Conservation (phyloP, 140 eudicot species). For the Ambrosia hybrid region DNA sequence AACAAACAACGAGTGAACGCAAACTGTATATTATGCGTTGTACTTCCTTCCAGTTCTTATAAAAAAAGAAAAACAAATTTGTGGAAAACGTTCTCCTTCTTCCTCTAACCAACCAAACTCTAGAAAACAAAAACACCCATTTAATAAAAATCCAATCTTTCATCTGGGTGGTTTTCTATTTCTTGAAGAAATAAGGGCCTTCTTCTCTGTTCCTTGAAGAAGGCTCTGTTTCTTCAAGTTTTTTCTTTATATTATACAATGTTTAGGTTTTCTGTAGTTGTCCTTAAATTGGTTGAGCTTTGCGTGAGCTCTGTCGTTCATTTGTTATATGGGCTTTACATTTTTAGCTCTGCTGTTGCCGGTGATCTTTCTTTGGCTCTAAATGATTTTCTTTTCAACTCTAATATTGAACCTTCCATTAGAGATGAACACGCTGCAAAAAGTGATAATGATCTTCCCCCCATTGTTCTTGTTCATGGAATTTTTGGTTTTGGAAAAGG, state of each 20-base stretch:
- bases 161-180: conserved; percentile 16
- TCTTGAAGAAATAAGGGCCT: conserved; percentile 42
- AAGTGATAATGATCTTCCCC: conserved; percentile 67
- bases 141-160: background rate
- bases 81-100: conserved; percentile 35
- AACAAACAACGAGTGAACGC: conserved; percentile 27
- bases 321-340: conserved; percentile 76
- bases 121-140: background rate
- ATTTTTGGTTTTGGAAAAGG: background rate
- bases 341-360: conserved; percentile 91
- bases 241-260: conserved; percentile 24
- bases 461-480: conserved; percentile 43
- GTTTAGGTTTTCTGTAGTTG: conserved; percentile 67
- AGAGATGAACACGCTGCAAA: conserved; percentile 32
- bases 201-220: conserved; percentile 39
- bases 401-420: conserved; percentile 37
- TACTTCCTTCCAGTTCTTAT: background rate
- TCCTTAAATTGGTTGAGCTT: conserved; percentile 66
- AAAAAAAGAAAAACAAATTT: conserved; percentile 31
- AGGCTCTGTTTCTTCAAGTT: conserved; percentile 54
- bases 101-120: conserved; percentile 31
- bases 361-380: conserved; percentile 76
- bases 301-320: conserved; percentile 77
- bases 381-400: conserved; percentile 54
- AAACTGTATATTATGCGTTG: conserved; percentile 28